Evolutionary conservation across 139 green algal genomes (phyloP), one percentile per base, ranked within the genome.

Genomic region (Coccomyxa sp.): DNA sequence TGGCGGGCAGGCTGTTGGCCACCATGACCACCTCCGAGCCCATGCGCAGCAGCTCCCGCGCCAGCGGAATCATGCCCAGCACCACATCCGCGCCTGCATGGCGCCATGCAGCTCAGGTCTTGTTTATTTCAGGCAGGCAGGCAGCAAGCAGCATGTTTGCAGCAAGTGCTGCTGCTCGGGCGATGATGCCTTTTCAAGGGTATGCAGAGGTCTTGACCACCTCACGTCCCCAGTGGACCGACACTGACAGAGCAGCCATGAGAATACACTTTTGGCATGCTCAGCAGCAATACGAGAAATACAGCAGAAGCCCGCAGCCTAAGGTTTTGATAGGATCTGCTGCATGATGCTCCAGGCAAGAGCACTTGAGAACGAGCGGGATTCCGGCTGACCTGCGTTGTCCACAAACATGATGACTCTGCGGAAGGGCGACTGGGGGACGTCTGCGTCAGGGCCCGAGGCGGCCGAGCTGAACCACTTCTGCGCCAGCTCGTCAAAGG

Each of bases 341-440:
- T n/a, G n/a, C n/a, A n/a, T n/a, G n/a, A n/a, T n/a, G n/a, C n/a
- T n/a, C n/a, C n/a, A 64, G 50, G 27, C 2, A 64, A 64, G 27
- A 6, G 5, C 27, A 31, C 2, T 31, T 3, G 50, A 64, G 50
- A 64, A 22, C 50, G 22, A 31, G 4, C 27, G 44, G 14, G 14
- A 70, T 22, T 10, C 6, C 22, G 38, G 38, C 38, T 24, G 8
- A 31, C 73, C 73, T 35, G 85, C 87, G 85, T 99, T 99, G 88
- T 99, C 97, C 22, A 97, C 92, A 85, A 99, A 98, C 78, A 99
- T 94, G 80, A 99, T 85, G 33, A 94, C 93, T 14, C 93, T 86
- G 24, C 86, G 80, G 76, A 90, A 96, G 7, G 89, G 88, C 8
- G 74, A 80, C 22, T 64, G 24, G 9, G 83, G 68, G 16, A 70